These are phyloP conservation scores for Williopsis jadinii DNA, from an alignment of 1,139 yeast genomes.

Conservation along the genomic window DNA sequence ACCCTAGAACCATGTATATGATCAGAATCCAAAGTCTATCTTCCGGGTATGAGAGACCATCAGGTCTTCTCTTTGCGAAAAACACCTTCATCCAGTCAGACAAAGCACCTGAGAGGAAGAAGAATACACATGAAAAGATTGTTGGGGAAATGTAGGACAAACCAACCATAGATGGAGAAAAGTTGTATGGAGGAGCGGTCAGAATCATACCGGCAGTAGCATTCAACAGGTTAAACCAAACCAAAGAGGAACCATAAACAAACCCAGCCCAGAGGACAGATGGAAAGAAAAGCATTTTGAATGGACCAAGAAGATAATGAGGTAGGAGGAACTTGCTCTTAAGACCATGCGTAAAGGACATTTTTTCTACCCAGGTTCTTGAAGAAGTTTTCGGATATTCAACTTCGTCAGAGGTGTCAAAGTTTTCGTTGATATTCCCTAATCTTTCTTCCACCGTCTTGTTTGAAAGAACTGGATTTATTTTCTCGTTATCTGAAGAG, in stretches of 20 bases:
- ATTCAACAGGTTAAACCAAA: constrained; percentile 47
- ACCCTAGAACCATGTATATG: constrained; percentile 31
- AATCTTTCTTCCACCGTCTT: constrained; percentile 19
- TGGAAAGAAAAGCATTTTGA: constrained; percentile 41
- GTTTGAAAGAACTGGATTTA: constrained; percentile 16
- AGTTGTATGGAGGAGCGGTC: constrained; percentile 37
- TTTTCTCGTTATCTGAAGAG: constrained; percentile 12
- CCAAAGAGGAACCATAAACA: constrained; percentile 55
- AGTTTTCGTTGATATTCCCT: constrained; percentile 18
- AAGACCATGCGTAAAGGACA: constrained; percentile 31
- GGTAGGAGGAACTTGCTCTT: constrained; percentile 26
- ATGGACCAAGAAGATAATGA: constrained; percentile 34
- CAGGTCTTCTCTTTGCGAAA: constrained; percentile 28
- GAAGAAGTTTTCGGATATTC: constrained; percentile 11
- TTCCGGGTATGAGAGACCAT: constrained; percentile 34
- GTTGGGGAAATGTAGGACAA: constrained; percentile 37
- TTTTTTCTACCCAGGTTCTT: constrained; percentile 28
- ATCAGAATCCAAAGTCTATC: constrained; percentile 34
- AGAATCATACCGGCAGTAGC: constrained; percentile 36
- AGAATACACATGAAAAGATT: constrained; percentile 28
- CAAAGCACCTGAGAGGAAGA: constrained; percentile 29
- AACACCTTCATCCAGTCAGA: constrained; percentile 33
- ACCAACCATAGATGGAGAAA: constrained; percentile 34
- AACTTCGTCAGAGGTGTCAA: constrained; percentile 7
- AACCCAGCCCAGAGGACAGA: constrained; percentile 56